These are phyloP conservation scores for Penicillium paxilli DNA, from an alignment of 495 filamentous ascomycete genomes.

Conservation along the genomic window DNA sequence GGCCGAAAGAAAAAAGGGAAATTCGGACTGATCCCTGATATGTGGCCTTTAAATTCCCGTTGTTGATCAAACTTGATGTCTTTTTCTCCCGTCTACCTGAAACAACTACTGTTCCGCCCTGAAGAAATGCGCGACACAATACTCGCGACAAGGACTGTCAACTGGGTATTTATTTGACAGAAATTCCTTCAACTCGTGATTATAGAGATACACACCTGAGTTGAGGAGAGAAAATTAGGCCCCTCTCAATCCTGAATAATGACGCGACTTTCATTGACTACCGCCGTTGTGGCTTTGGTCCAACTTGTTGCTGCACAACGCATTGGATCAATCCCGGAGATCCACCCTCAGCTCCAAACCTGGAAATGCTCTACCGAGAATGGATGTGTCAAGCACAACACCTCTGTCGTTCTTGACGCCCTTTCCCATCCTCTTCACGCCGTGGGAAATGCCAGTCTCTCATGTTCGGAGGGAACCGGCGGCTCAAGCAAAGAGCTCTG, in stretches of 20 bases:
- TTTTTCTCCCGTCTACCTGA: not conserved
- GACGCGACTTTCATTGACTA: not conserved
- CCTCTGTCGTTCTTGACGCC: slow-evolving; percentile 41
- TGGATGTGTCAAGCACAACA: slow-evolving; percentile 39
- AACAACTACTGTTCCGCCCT: not conserved
- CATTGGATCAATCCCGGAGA: slow-evolving; percentile 28
- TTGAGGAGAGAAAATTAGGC: not conserved
- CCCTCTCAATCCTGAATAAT: no score
- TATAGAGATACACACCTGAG: not conserved
- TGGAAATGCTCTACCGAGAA: slow-evolving; percentile 37
- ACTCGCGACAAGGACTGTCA: not conserved
- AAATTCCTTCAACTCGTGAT: not conserved
- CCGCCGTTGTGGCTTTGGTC: slow-evolving; percentile 9
- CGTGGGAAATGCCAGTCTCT: slow-evolving; percentile 20
- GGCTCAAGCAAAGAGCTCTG: slow-evolving; percentile 47
- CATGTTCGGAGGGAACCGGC: slow-evolving; percentile 28
- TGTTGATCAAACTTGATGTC: not conserved
- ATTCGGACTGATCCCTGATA: not conserved
- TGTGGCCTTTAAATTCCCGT: not conserved
- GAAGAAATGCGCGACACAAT: not conserved
- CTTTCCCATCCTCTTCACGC: slow-evolving; percentile 48
- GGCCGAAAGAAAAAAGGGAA: not conserved
- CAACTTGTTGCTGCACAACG: slow-evolving; percentile 22
- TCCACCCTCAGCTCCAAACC: slow-evolving; percentile 35
- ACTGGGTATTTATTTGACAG: not conserved